phyloP scores from a whole-genome alignment of 805 yeast genomes.

The Clavispora fructus region DNA sequence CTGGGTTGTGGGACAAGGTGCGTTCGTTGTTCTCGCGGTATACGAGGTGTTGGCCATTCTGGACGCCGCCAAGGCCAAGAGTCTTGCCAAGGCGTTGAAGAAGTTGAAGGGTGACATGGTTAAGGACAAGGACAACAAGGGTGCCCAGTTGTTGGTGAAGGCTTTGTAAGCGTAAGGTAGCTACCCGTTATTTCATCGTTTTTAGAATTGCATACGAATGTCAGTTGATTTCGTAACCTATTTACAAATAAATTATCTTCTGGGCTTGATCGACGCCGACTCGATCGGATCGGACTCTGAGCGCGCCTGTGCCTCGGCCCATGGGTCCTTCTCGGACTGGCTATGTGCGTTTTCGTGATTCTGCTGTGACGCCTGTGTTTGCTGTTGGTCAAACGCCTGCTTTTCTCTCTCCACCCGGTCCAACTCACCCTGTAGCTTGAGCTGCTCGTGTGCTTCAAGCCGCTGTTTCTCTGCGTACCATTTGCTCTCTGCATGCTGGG shows the following conservation, averaged over 20 bases:
- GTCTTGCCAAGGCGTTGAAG: conserved; percentile 51
- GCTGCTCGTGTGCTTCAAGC: conserved; percentile 28
- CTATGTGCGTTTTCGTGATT: not conserved
- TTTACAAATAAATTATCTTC: conserved; percentile 13
- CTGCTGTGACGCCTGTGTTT: not conserved
- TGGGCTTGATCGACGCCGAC: conserved; percentile 34
- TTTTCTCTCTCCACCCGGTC: conserved; percentile 15
- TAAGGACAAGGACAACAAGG: conserved; percentile 54
- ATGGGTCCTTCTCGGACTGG: conserved; percentile 19
- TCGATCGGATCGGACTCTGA: conserved; percentile 29
- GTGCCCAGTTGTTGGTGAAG: conserved; percentile 40
- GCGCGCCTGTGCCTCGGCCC: conserved; percentile 31
- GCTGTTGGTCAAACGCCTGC: conserved; percentile 5
- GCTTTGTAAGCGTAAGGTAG: conserved; percentile 8
- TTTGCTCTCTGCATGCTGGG: conserved; percentile 41
- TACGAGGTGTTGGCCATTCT: conserved; percentile 54
- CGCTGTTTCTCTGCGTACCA: conserved; percentile 34
- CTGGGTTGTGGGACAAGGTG: conserved; percentile 68
- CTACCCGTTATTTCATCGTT: not conserved
- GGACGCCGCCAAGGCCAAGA: conserved; percentile 35
- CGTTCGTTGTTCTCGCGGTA: conserved; percentile 79
- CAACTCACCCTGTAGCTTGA: conserved; percentile 27
- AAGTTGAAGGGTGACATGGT: conserved; percentile 41
- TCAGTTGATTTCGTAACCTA: not conserved
- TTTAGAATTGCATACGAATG: conserved; percentile 1